Evolutionary conservation across 1,284 basidiomycete species (phyloP).

Genomic region (Ganoderma lingzhi): DNA sequence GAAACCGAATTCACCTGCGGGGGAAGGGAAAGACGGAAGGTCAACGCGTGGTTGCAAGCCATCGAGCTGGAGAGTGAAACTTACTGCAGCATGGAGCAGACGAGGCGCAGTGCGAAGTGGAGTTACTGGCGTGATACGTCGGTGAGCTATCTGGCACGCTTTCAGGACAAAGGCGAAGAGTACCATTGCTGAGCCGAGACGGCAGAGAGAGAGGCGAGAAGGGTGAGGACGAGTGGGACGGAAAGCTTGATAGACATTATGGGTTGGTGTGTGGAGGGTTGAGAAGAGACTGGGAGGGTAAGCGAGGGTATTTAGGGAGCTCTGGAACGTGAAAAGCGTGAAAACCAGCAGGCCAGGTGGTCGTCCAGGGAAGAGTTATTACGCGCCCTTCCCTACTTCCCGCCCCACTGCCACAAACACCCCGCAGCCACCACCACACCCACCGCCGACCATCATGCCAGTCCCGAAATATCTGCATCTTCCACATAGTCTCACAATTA

Average conservation of each 20-base stretch:
- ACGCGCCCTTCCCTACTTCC: neutral
- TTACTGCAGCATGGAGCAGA: constrained; percentile 72
- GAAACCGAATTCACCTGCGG: constrained; percentile 75
- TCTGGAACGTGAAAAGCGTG: constrained; percentile 18
- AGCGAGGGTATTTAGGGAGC: constrained; percentile 15
- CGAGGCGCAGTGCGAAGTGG: constrained; percentile 59
- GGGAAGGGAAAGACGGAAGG: neutral
- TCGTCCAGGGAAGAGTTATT: constrained; percentile 23
- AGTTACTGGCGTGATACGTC: constrained; percentile 51
- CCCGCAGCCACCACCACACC: neutral
- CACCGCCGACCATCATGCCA: neutral
- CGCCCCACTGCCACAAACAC: neutral
- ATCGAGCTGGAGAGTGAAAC: constrained; percentile 35
- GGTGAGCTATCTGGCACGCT: constrained; percentile 1
- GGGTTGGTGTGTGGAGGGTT: constrained; percentile 22
- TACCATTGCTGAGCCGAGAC: constrained; percentile 33
- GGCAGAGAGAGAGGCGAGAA: constrained; percentile 28
- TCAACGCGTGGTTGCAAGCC: constrained; percentile 11
- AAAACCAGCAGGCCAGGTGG: constrained; percentile 31
- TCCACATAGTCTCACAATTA: too few species aligned
- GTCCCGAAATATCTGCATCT: too few species aligned
- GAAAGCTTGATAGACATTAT: constrained; percentile 31
- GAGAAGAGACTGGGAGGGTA: constrained; percentile 13
- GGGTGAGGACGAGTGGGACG: constrained; percentile 25
- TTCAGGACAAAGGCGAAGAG: neutral